Base-by-base conservation (phyloP, 345 rosid species). In the Populus ilicifolia region DNA sequence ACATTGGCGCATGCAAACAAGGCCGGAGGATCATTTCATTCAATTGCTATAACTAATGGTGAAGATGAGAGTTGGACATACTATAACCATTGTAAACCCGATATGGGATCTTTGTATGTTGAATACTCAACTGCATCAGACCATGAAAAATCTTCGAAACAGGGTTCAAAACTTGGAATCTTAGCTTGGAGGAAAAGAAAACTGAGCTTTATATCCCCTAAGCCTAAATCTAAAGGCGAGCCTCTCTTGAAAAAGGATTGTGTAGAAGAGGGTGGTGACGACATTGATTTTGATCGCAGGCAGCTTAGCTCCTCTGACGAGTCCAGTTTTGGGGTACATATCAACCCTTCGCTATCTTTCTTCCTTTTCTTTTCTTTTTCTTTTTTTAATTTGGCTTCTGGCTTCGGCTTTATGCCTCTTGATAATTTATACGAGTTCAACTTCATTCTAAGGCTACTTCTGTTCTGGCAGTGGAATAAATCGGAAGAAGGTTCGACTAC, bases 221-320 rank as follows among this genome's bases (percentile, higher is more conserved):
- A 81, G 52, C 64, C 68, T 29, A 84, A 77, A 82, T 70, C 80
- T n/a, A 87, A 87, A 88, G 90, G 84, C 62, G 93, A 92, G 78
- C 90, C 91, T 56, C 82, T 89, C 67, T 76, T 86, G 20, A 88
- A 87, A 75, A 89, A 88, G 30, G 82, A 75, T 43, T 80, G 79
- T 69, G 82, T 85, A 71, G 91, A 90, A 71, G 89, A 86, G 74
- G 94, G 94, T 27, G 92, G 93, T 16, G 90, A 88, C 44, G 92
- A 88, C 75, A 84, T 86, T 76, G 96, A 90, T 75, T 88, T 70
- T 77, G 91, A 87, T 67, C 82, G 94, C 67, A 72, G 94, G 69
- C 91, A 87, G 85, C 88, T 88, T 44, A 89, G 88, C 83, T 88
- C 90, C 14, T 82, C 85, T 75, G 92, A 90, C 65, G 94, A 87